Evolutionary conservation across 306 rosid species (phyloP), one percentile per base, ranked within the genome.

Genomic region (Lotus japonicus): DNA sequence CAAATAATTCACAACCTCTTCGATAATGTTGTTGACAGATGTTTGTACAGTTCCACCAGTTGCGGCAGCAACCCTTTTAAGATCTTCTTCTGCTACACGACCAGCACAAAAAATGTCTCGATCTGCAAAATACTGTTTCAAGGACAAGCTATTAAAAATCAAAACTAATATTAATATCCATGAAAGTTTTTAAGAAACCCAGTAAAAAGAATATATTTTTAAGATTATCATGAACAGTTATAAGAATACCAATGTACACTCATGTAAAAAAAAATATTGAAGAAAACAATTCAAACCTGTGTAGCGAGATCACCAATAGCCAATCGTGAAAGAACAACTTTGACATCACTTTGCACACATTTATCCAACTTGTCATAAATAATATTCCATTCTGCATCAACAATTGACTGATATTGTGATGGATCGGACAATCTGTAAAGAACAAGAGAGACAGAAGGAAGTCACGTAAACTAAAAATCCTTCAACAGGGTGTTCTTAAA

Each of bases 311-410:
- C 99, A 41, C 99, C 99, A 62, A 95, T 95, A 60, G 99, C 99
- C 79, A 95, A 70, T 53, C 99, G 89, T 45, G 99, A 95, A 68
- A 95, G 99, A 86, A 95, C 92, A 64, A 90, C 99, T 83, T 80
- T 87, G 66, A 96, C 99, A 62, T 96, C 97, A 84, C 96, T 90
- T 80, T 81, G 83, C 19, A 85, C 99, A 72, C 99, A 90, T 82
- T 88, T 91, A 70, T 88, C 99, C 77, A 95, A 81, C 74, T 95
- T 95, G 82, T 95, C 99, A 69, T 95, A 95, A 59, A 95, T 95
- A 59, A 95, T 95, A 83, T 95, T 95, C 99, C 99, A 95, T 77
- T 95, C 99, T 21, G 99, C 99, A 82, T 95, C 99, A 45, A 95
- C 99, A 81, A 95, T 95, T 53, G 99, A 90, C 72, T 95, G 99